A percentile compares a stretch with the other conserved stretches of the same genome.
Evolutionary conservation across 2,329 filamentous ascomycete genomes (phyloP).

Genomic region (Fusarium fujikuroi): DNA sequence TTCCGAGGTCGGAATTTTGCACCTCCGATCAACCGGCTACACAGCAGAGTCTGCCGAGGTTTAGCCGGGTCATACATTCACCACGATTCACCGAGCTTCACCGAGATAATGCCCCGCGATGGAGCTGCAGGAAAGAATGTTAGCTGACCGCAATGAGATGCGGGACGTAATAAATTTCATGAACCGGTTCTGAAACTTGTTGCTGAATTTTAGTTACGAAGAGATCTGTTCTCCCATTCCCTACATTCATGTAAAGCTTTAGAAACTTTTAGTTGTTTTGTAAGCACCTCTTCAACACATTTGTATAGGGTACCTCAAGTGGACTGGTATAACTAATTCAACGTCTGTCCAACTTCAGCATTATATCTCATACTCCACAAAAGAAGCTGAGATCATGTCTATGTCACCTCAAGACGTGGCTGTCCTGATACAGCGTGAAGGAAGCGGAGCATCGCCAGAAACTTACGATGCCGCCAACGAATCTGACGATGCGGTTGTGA

Average conservation of each 20-base stretch:
- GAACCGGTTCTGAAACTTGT: background rate
- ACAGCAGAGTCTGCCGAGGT: slow-evolving; percentile 33
- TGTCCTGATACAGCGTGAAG: slow-evolving; percentile 50
- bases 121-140: background rate
- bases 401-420: slow-evolving; percentile 53
- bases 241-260: background rate
- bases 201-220: too few species aligned
- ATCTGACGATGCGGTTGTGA: slow-evolving; percentile 32
- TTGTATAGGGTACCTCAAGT: background rate
- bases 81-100: background rate
- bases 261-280: background rate
- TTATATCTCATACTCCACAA: background rate
- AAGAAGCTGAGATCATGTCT: slow-evolving; percentile 15
- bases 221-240: background rate
- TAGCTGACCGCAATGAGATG: background rate
- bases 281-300: background rate
- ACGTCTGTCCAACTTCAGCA: background rate
- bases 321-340: background rate
- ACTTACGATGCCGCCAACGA: slow-evolving; percentile 45
- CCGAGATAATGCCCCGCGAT: slow-evolving; percentile 12
- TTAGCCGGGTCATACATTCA: slow-evolving; percentile 31
- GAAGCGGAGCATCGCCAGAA: slow-evolving; percentile 43
- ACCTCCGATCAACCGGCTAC: slow-evolving; percentile 41
- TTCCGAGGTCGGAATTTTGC: slow-evolving; percentile 48
- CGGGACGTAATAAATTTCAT: too few species aligned